Base-by-base conservation (phyloP, 805 yeast species). In the Metschnikowia hibisci region DNA sequence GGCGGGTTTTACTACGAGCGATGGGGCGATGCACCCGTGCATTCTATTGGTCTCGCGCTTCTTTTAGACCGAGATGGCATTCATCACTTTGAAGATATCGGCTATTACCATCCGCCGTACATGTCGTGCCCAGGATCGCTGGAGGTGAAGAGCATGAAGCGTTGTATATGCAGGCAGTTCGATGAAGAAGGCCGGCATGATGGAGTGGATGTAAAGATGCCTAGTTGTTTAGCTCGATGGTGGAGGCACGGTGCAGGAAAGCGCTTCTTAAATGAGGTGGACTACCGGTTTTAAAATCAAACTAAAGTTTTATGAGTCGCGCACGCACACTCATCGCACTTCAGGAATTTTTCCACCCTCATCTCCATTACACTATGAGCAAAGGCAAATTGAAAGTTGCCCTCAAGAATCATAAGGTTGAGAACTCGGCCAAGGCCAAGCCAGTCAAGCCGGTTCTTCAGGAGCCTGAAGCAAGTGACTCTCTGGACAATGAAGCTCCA, bases 201-300 rank as follows among this genome's bases (percentile, higher is more conserved):
- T 15, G 65, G 71, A 34, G 66, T 77, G 47, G 70, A 71, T 42
- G 61, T 71, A n/a, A 57, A 71, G 46, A 59, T 76, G 4, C 78
- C 74, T 49, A 83, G 90, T 53, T 85, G 95, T 62, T 59, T 85
- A 35, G 69, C 78, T 26, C 71, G 81, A 47, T 85, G 90, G 90
- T 85, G 95, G 95, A 78, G 78, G 53, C 69, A 68, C 48, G 84
- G 85, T 8, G 69, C 78, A 2, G 85, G 87, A 1, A 81, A 80
- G 53, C 59, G 55, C 2, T 81, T 82, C 52, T 47, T 80, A 28
- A 75, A 76, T 46, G 81, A 74, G 42, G 53, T 58, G 14, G 62
- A 53, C 33, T 52, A 51, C 39, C 32, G 32, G 3, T 49, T 47
- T 35, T 31, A 13, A 31, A 8, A 13, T n/a, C n/a, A n/a, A n/a